Evolutionary conservation across 768 basidiomycete genomes (phyloP).

Genomic region (Megacollybia marginata): DNA sequence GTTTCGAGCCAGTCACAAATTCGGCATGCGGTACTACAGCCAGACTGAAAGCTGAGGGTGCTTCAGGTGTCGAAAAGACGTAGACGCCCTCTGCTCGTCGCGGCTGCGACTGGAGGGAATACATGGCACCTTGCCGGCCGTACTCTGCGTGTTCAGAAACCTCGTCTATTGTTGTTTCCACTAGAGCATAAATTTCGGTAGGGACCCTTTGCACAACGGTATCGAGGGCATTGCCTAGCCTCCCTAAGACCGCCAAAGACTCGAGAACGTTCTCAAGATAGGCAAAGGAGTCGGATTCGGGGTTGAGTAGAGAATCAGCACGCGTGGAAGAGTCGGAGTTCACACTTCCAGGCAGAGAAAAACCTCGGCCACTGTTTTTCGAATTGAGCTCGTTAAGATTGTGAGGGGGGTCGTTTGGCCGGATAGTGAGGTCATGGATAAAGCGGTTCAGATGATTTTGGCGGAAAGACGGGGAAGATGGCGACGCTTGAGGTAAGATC

Average conservation of each 20-base stretch:
- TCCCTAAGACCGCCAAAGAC: slow-evolving; percentile 86
- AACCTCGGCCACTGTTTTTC: not conserved
- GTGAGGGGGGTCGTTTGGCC: slow-evolving; percentile 73
- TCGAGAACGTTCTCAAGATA: slow-evolving; percentile 93
- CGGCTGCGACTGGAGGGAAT: slow-evolving; percentile 26
- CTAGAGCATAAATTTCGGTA: slow-evolving; percentile 74
- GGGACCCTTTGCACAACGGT: slow-evolving; percentile 76
- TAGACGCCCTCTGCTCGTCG: slow-evolving; percentile 46
- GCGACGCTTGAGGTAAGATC: slow-evolving; percentile 25
- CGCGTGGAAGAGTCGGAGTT: not conserved
- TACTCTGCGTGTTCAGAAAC: slow-evolving; percentile 88
- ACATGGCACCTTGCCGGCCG: slow-evolving; percentile 42
- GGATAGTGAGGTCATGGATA: slow-evolving; percentile 55
- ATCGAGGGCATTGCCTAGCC: slow-evolving; percentile 79
- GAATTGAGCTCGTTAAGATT: slow-evolving; percentile 41
- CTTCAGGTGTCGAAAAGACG: slow-evolving; percentile 31
- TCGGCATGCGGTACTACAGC: slow-evolving; percentile 16
- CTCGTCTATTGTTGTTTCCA: slow-evolving; percentile 85
- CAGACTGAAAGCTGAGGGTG: slow-evolving; percentile 15
- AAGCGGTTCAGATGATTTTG: slow-evolving; percentile 53
- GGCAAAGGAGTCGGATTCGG: slow-evolving; percentile 87
- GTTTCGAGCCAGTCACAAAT: slow-evolving; percentile 38
- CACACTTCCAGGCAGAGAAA: not conserved
- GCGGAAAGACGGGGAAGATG: slow-evolving; percentile 30
- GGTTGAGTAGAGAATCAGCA: slow-evolving; percentile 38